Evolutionary conservation across 1,139 yeast genomes (phyloP), one percentile per base, ranked within the genome.

Genomic region (Pichia sp.): DNA sequence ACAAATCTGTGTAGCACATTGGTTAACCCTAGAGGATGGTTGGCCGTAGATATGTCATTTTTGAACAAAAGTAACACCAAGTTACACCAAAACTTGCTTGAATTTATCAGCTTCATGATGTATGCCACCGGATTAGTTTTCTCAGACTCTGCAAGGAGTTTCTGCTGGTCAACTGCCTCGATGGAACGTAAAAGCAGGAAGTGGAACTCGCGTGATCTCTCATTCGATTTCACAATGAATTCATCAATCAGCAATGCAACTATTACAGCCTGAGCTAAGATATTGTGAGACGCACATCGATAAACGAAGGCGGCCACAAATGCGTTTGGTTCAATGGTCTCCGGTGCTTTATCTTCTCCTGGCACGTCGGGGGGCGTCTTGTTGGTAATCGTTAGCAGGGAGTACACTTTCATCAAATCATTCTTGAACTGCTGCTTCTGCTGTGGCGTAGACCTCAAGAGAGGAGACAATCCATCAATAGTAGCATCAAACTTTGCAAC

Each of bases 111-210:
- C 5, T 45, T 42, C 15, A 48, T 49, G 1, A 64, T 45, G 42
- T 56, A 58, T 10, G 42, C 52, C 7, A 62, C 47, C 1, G 65
- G 60, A 23, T 61, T 55, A 2, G 26, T 34, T 11, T 56, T 49
- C 4, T 50, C 30, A 4, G 51, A 58, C 19, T 57, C 43, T 11
- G 47, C 23, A 0, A 64, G 40, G 13, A 66, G 49, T 3, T 51
- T 31, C n/a, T 41, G 8, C 26, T 59, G 56, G 53, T 62, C 56
- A 42, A 49, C 47, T 34, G 51, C 41, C 48, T 66, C 69, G 10
- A 65, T 44, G 13, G 62, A 30, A 29, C 69, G 52, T 8, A 64
- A 40, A 0, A 66, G 49, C 26, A 65, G 36, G 52, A 65, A 66
- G 44, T 57, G 51, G 46, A 63, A 61, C 50, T 55, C 56, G 5